Base-by-base conservation (phyloP, 2,329 filamentous ascomycete species). In the Cladophialophora psammophila region DNA sequence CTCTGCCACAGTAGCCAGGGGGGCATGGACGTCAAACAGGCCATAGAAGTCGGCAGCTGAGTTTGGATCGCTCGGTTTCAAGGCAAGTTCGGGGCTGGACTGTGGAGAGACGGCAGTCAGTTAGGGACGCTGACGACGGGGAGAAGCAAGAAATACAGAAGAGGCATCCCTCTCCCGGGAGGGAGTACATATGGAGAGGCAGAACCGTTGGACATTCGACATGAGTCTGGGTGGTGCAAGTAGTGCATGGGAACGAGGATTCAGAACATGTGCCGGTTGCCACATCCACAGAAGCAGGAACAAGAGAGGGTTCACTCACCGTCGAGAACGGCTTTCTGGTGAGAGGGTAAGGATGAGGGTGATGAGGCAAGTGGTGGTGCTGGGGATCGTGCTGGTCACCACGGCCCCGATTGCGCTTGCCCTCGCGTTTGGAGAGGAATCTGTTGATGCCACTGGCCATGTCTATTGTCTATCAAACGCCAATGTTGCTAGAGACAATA, bases 381-480 rank as follows among this genome's bases (percentile, higher is more conserved):
- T 50, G 45, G 18, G 26, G 45, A 26, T 26, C 26, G 52, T 67
- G 45, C 35, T 61, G 62, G 38, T 52, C 34, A 36, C 68, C 61
- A 12, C 57, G 48, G 2, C 64, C 63, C 12, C 64, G 64, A 56
- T 60, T 73, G 59, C 72, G 74, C 58, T 76, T 72, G 60, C 74
- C 77, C 64, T 81, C 79, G 48, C 79, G 77, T 60, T 75, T 77
- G 5, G 78, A 78, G 62, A 81, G 75, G 63, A 81, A 80, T 45
- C 77, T 74, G 63, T 80, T 79, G 60, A 81, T 78, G 0, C 79
- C 77, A 72, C 77, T 80, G 79, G 81, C 81, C 18, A 65, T 74
- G 52, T 26, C 26, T 26, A 26, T 2, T 3, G 26, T 26, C 26
- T 5, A 13, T 60, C 26, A n/a, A 7, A 20, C 31, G 2, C 7